phyloP scores from a whole-genome alignment of 495 filamentous ascomycete species.

The Penicillium pulvis region DNA sequence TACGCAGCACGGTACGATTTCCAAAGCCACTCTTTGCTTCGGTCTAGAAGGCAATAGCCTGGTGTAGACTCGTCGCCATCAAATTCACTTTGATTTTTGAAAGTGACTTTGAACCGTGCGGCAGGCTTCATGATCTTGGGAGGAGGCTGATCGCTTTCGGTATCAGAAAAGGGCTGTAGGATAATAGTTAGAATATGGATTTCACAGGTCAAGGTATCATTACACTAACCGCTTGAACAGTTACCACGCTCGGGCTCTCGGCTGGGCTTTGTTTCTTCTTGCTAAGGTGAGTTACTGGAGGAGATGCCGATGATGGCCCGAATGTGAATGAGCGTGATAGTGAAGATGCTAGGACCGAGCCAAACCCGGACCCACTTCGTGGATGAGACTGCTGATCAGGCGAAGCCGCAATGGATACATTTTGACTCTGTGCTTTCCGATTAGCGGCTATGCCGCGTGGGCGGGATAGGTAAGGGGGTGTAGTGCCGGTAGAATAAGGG shows the following conservation, averaged over 20 bases:
- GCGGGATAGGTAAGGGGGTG: conserved; percentile 57
- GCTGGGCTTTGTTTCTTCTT: conserved; percentile 67
- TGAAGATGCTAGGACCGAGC: conserved; percentile 66
- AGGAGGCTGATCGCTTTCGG: conserved; percentile 43
- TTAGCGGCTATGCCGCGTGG: conserved; percentile 36
- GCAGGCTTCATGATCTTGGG: conserved; percentile 27
- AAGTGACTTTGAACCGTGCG: conserved; percentile 57
- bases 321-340: conserved; percentile 73
- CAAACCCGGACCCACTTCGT: conserved; percentile 46
- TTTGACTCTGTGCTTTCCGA: conserved; percentile 48
- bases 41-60: conserved; percentile 66
- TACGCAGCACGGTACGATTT: conserved; percentile 75
- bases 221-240: conserved; percentile 67
- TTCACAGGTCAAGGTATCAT: conserved; percentile 30
- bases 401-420: conserved; percentile 65
- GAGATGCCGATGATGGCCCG: conserved; percentile 66
- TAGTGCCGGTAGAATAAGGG: conserved; percentile 63
- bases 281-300: conserved; percentile 47
- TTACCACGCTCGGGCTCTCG: conserved; percentile 64
- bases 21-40: conserved; percentile 59
- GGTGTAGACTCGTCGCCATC: conserved; percentile 73
- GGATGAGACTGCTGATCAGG: conserved; percentile 60
- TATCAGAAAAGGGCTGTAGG: conserved; percentile 43
- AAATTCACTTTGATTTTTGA: conserved; percentile 77
- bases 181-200: neutral